These are phyloP conservation scores for Pseudogymnoascus sp. DNA, from an alignment of 2,329 filamentous ascomycete genomes.

Conservation along the genomic window DNA sequence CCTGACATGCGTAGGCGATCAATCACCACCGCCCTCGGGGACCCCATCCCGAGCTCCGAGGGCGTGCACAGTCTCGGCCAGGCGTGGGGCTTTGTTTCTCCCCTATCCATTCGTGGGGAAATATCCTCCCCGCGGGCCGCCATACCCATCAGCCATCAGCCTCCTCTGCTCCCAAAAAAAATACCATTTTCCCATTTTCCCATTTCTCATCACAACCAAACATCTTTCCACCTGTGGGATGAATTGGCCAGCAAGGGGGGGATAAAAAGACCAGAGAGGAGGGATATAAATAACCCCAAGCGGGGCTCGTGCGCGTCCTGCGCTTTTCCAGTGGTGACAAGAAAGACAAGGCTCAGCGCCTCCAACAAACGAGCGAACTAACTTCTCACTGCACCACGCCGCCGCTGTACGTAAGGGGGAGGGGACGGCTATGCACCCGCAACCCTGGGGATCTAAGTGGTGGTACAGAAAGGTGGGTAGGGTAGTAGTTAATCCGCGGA, in stretches of 20 bases:
- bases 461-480: no score
- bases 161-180: no score
- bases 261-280: neutral
- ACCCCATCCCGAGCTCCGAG: neutral
- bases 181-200: no score
- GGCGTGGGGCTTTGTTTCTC: neutral
- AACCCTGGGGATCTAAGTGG: no score
- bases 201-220: neutral
- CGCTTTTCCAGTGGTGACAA: no score
- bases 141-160: no score
- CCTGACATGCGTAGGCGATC: neutral
- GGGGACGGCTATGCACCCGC: neutral
- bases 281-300: neutral
- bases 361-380: neutral
- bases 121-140: neutral
- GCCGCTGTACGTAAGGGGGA: neutral
- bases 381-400: neutral
- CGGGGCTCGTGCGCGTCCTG: neutral
- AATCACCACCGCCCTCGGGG: neutral
- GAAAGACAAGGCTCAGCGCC: no score
- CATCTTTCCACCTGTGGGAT: neutral
- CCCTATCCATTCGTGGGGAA: neutral
- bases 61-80: neutral
- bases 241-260: neutral
- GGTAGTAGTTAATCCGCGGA: neutral